These are phyloP conservation scores for Boletus sp. DNA, from an alignment of 768 basidiomycete genomes.

Conservation along the genomic window DNA sequence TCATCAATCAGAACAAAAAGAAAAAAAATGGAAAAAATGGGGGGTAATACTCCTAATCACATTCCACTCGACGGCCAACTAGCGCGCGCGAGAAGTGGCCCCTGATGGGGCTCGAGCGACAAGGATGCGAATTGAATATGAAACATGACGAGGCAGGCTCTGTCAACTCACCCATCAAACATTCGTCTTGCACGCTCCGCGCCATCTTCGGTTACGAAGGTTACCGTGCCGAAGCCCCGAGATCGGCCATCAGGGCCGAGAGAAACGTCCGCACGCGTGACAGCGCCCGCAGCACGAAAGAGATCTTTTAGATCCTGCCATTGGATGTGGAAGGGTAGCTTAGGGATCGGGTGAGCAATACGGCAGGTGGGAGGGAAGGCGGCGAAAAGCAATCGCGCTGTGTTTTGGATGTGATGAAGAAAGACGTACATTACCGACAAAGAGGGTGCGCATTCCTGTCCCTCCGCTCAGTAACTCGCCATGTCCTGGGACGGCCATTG, in stretches of 20 bases:
- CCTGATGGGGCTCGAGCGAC: not conserved
- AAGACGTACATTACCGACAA: conserved; percentile 81
- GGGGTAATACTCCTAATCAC: not conserved
- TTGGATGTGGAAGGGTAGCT: conserved; percentile 89
- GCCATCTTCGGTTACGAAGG: conserved; percentile 79
- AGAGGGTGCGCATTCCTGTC: conserved; percentile 54
- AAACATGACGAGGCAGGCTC: not conserved
- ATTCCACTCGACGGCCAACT: not conserved
- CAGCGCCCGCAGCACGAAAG: conserved; percentile 86
- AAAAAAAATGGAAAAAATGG: not conserved
- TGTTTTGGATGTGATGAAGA: conserved; percentile 4
- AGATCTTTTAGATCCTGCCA: conserved; percentile 99
- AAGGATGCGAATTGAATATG: not conserved
- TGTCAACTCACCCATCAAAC: conserved; percentile 78
- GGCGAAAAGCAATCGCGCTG: not conserved
- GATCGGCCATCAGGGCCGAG: conserved; percentile 86
- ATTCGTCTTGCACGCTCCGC: conserved; percentile 79
- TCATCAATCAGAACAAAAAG: not conserved
- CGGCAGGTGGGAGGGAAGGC: not conserved
- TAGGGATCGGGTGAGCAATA: conserved; percentile 32
- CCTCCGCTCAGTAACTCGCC: conserved; percentile 29
- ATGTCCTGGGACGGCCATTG: conserved; percentile 8
- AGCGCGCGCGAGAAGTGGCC: not conserved
- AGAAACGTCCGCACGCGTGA: conserved; percentile 88
- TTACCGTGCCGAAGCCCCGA: conserved; percentile 89